Evolutionary conservation across 2,329 filamentous ascomycete genomes (phyloP).

Genomic region (Fusarium sarcochroum): DNA sequence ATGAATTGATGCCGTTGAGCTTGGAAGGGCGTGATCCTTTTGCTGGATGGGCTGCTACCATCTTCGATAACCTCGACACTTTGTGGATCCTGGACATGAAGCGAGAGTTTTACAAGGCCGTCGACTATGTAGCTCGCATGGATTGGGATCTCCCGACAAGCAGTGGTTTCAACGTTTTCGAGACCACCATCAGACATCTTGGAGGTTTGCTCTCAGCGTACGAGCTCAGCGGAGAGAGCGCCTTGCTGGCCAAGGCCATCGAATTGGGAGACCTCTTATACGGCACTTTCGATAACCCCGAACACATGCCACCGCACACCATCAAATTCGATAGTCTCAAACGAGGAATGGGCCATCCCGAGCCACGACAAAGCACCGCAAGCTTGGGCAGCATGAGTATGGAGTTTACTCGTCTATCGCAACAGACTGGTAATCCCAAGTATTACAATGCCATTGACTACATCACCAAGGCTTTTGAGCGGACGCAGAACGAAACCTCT

Average conservation of each 20-base stretch:
- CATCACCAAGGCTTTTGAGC: constrained; percentile 68
- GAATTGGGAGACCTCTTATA: constrained; percentile 75
- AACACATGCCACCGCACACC: constrained; percentile 70
- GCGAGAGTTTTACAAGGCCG: constrained; percentile 73
- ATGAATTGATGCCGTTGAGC: constrained; percentile 70
- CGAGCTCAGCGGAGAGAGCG: constrained; percentile 71
- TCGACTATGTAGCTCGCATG: constrained; percentile 62
- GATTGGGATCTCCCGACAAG: constrained; percentile 64
- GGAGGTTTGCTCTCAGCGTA: constrained; percentile 77
- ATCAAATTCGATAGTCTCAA: constrained; percentile 60
- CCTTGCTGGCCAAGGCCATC: constrained; percentile 70
- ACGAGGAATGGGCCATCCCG: constrained; percentile 51
- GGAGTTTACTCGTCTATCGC: constrained; percentile 74
- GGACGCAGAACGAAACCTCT: constrained; percentile 65
- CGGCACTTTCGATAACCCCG: constrained; percentile 75
- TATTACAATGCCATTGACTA: constrained; percentile 73
- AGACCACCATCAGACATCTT: constrained; percentile 77
- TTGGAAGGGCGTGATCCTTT: constrained; percentile 65
- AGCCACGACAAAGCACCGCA: constrained; percentile 50
- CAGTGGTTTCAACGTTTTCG: constrained; percentile 71
- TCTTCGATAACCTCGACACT: constrained; percentile 74
- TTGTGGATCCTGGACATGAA: constrained; percentile 77
- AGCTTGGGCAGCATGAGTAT: constrained; percentile 69
- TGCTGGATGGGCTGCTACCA: constrained; percentile 73
- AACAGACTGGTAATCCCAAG: constrained; percentile 70